Base-by-base conservation (phyloP, 306 rosid species). In the Alnus rubra region DNA sequence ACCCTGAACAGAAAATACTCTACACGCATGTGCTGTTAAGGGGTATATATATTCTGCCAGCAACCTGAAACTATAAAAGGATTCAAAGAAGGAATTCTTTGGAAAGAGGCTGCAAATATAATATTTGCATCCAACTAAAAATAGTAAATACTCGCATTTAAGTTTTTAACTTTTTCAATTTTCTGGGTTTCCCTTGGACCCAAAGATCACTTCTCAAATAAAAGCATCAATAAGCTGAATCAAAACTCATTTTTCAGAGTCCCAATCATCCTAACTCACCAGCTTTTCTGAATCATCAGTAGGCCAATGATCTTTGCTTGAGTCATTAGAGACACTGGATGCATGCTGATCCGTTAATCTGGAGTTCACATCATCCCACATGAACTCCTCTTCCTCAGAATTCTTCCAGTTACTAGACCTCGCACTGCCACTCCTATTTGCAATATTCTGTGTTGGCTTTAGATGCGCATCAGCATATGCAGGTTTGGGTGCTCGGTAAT, bases 321-420 rank as follows among this genome's bases (percentile, higher is more conserved):
- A 73, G 82, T 76, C 87, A 80, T 73, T 82, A 51, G 93, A 76
- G 51, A 85, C 72, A 75, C 67, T 84, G 23, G 91, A 71, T 55
- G 85, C 80, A 19, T 87, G 84, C 49, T 73, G 86, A 82, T 68
- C 87, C 35, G 90, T 48, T 86, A 79, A 74, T 51, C 89, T 81
- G 52, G 94, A 69, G 80, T 89, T 85, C 91, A 89, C 86, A 74
- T 87, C 92, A 78, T 91, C 95, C 98, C 98, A 94, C 83, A 78
- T 75, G 85, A 84, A 92, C 87, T 94, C 97, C 86, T 94, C 97
- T 82, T 94, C 97, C 88, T 92, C 97, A 5, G 98, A 90, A 84
- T 90, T 88, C 84, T 89, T 90, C 98, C 98, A 94, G 88, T 83
- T 94, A 81, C 70, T 77, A 62, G 97, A 88, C 42, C 84, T 52